Evolutionary conservation across 495 filamentous ascomycete species (phyloP).

Genomic region (Hypoxylon lienhwacheense): DNA sequence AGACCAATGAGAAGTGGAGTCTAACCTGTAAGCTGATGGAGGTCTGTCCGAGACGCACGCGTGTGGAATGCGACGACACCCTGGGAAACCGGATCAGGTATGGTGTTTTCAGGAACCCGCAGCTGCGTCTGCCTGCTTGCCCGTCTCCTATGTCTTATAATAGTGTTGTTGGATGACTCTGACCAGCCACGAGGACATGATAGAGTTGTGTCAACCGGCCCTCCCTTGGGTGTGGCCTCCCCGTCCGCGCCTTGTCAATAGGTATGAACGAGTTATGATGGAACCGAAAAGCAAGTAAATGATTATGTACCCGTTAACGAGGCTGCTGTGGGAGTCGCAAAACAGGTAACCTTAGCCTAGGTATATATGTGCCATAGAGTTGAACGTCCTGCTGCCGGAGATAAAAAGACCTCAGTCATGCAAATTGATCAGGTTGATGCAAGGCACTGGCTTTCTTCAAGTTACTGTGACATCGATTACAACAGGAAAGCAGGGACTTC

Average conservation of each 20-base stretch:
- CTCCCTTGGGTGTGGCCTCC: constrained; percentile 3
- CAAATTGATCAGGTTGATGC: constrained; percentile 26
- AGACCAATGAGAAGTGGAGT: constrained; percentile 12
- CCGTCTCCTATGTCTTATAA: constrained; percentile 15
- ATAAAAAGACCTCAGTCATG: constrained; percentile 28
- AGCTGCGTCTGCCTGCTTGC: constrained; percentile 17
- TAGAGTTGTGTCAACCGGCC: constrained; percentile 14
- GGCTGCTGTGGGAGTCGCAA: constrained; percentile 10
- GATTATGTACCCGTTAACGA: constrained; percentile 4
- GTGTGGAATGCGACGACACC: constrained; percentile 23
- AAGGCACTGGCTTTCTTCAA: constrained; percentile 26
- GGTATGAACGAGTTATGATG: constrained; percentile 3
- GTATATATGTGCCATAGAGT: constrained; percentile 10
- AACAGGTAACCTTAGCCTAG: constrained; percentile 11
- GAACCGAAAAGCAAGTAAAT: constrained; percentile 2
- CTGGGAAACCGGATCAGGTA: constrained; percentile 27
- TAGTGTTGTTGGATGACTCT: constrained; percentile 26
- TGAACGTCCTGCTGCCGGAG: constrained; percentile 12
- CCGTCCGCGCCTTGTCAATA: constrained; percentile 23
- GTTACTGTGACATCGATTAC: background rate
- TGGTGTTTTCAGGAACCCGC: constrained; percentile 27
- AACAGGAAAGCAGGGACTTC: constrained; percentile 8
- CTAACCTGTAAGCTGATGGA: constrained; percentile 27
- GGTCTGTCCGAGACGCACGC: constrained; percentile 10
- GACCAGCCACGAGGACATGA: constrained; percentile 25